Percentiles rank a stretch among this genome's conserved stretches.
Conservation (phyloP, 305 asterid species). For the Lippia alba region DNA sequence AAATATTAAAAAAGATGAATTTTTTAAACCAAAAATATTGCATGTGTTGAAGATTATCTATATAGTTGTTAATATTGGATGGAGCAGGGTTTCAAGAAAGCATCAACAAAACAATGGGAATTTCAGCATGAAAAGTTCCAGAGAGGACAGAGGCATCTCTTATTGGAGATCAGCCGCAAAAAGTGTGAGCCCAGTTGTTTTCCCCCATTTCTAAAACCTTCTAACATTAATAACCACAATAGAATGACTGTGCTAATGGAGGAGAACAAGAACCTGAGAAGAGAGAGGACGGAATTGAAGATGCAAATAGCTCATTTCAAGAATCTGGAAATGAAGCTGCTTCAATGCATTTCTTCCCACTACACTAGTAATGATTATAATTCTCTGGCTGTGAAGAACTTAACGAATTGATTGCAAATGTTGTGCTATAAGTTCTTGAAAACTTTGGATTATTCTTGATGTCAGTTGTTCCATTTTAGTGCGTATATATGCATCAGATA, state of each 20-base stretch:
- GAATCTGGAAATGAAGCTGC: conserved; percentile 44
- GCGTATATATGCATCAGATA: too few species aligned
- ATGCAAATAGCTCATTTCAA: conserved; percentile 64
- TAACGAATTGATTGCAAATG: neutral
- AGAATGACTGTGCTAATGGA: conserved; percentile 43
- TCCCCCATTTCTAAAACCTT: conserved; percentile 58
- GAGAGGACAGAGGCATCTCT: conserved; percentile 53
- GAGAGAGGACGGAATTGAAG: conserved; percentile 51
- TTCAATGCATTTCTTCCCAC: conserved; percentile 49
- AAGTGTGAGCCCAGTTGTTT: conserved; percentile 60
- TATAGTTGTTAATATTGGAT: too few species aligned
- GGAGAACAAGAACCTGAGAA: conserved; percentile 56
- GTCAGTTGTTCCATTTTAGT: too few species aligned
- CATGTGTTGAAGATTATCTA: too few species aligned
- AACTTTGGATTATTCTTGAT: neutral
- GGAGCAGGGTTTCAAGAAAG: conserved; percentile 67
- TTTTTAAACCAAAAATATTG: too few species aligned
- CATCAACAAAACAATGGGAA: conserved; percentile 64
- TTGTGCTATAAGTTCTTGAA: neutral
- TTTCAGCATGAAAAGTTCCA: conserved; percentile 69
- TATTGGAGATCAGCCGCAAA: conserved; percentile 57
- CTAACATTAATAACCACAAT: neutral
- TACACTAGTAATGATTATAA: conserved; percentile 8
- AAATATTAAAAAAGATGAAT: too few species aligned
- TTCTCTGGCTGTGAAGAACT: neutral